phyloP scores from a whole-genome alignment of 345 rosid species.

The Ricinus communis region DNA sequence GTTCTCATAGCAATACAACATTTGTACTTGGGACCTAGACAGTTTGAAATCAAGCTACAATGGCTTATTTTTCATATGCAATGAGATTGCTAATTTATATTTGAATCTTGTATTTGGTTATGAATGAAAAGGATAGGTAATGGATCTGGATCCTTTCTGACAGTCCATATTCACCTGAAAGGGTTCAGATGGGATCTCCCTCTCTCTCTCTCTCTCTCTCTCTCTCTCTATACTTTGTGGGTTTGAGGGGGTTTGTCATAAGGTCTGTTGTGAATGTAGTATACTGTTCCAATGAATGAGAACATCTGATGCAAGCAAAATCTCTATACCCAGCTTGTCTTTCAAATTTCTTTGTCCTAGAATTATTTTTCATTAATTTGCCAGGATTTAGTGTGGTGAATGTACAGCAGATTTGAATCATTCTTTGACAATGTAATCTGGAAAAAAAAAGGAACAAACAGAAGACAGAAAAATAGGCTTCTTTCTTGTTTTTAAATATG shows the following conservation, averaged over 20 bases:
- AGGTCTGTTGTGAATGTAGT: not conserved
- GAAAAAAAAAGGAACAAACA: not conserved
- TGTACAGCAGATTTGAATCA: not conserved
- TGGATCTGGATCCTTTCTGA: not conserved
- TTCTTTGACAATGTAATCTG: not conserved
- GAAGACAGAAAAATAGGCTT: not conserved
- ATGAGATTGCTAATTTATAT: too few species aligned
- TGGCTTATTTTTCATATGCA: not conserved
- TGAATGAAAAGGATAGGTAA: not conserved
- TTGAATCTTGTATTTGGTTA: not conserved
- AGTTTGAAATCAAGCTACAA: not conserved
- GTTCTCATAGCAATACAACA: not conserved
- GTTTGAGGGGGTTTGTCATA: not conserved
- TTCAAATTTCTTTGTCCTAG: not conserved
- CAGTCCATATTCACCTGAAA: not conserved
- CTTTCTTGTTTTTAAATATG: not conserved
- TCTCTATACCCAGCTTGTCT: not conserved
- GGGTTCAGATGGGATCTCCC: not conserved
- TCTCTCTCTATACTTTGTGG: too few species aligned
- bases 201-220: too few species aligned
- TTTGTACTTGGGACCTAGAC: not conserved
- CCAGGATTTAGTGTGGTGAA: not conserved
- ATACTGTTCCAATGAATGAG: too few species aligned
- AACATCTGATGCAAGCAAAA: not conserved
- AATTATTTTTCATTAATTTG: not conserved